Conservation (phyloP, 2,329 filamentous ascomycete species). For the Metarhizium brunneum region DNA sequence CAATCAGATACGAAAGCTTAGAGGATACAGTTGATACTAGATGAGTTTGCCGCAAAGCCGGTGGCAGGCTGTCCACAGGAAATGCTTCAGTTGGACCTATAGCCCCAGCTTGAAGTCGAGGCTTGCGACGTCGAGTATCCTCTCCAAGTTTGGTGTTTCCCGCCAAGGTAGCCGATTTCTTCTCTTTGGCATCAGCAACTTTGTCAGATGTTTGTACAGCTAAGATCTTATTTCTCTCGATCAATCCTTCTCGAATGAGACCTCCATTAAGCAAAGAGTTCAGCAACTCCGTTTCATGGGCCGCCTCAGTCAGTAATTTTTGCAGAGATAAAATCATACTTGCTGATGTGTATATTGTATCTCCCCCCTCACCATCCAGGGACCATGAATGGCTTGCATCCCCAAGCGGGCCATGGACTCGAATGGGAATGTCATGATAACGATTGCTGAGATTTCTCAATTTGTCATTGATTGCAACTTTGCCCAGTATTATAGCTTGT, state of each 20-base stretch:
- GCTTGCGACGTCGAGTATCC: constrained; percentile 21
- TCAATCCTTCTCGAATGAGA: constrained; percentile 28
- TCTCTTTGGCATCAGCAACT: constrained; percentile 6
- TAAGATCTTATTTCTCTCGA: constrained; percentile 25
- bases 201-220: constrained; percentile 8
- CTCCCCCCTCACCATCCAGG: constrained; percentile 43
- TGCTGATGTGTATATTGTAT: constrained; percentile 39
- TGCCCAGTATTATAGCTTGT: constrained; percentile 57
- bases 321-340: constrained; percentile 44
- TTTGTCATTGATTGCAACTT: constrained; percentile 46
- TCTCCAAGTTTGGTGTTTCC: constrained; percentile 35
- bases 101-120: constrained; percentile 19
- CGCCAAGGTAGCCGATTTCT: constrained; percentile 20
- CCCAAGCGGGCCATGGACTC: constrained; percentile 57
- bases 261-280: constrained; percentile 39
- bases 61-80: constrained; percentile 17
- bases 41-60: constrained; percentile 47
- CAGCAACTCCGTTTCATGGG: constrained; percentile 33
- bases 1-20: constrained; percentile 79
- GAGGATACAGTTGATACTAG: constrained; percentile 76
- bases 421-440: constrained; percentile 71
- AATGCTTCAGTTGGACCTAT: constrained; percentile 12
- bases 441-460: constrained; percentile 59
- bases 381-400: constrained; percentile 57
- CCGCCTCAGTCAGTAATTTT: constrained; percentile 37